These are phyloP conservation scores for Cicer judaicum DNA, from an alignment of 306 rosid genomes.

Conservation along the genomic window DNA sequence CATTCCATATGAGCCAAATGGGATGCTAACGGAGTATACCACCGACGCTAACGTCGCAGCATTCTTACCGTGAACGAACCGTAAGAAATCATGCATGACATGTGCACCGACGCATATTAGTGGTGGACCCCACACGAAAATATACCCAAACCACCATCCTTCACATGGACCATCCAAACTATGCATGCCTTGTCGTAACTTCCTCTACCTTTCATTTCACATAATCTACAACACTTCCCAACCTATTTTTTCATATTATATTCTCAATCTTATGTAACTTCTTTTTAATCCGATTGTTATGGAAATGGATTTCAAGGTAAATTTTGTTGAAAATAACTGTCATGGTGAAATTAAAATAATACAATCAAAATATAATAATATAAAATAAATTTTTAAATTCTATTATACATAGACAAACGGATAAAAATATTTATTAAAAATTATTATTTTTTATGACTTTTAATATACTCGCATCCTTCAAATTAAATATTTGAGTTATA, in stretches of 20 bases:
- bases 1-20: background rate
- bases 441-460: too few species aligned
- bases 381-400: too few species aligned
- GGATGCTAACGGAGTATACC: background rate
- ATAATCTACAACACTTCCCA: slow-evolving; percentile 6
- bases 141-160: background rate
- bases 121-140: slow-evolving; percentile 28
- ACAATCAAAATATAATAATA: too few species aligned
- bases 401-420: too few species aligned
- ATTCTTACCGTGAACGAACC: background rate
- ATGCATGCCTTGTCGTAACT: slow-evolving; percentile 27
- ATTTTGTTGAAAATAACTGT: too few species aligned
- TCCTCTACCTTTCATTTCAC: slow-evolving; percentile 18
- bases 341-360: too few species aligned
- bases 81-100: slow-evolving; percentile 32
- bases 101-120: slow-evolving; percentile 62
- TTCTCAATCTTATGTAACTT: background rate
- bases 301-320: too few species aligned
- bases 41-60: slow-evolving; percentile 20
- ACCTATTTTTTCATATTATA: background rate
- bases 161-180: slow-evolving; percentile 40
- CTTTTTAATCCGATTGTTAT: background rate
- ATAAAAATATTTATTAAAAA: too few species aligned
- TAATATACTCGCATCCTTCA: too few species aligned
- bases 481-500: too few species aligned